Base-by-base conservation (phyloP, 176 grass and related monocot genomes). In the Tillandsia leiboldiana region DNA sequence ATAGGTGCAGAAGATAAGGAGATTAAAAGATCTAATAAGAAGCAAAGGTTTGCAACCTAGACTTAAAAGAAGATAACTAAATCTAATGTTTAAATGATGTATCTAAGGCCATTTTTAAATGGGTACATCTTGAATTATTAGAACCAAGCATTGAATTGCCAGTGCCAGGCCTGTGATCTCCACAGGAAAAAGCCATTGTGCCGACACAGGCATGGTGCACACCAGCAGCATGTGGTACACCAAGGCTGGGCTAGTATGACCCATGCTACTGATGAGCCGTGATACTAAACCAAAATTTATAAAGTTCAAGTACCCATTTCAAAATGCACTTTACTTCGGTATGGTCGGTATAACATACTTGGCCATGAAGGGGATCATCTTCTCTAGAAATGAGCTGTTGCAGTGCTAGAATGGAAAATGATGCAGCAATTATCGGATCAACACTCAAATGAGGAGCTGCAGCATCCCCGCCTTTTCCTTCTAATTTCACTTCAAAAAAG, bases 311-410 rank as follows among this genome's bases (percentile, higher is more conserved):
- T 18, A 8, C 22, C 8, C 15, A n/a, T 5, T 23, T 20, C 57
- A 62, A n/a, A 18, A 18, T 15, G 9, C 33, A 42, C 33, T 42
- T 42, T 42, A 42, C 33, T 6, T 6, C 33, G 4, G 33, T 7
- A 42, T 6, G 33, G 33, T 42, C 33, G 0, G 33, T 42, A 42
- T 5, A 59, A 42, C 83, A 68, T 90, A 92, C 93, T 76, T 92
- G 93, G 77, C 93, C 92, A 29, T 90, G 86, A 72, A 92, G 82
- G 69, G 93, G 93, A 63, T 97, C 86, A 42, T 83, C 75, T 85
- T 97, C 93, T 81, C 93, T 85, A 22, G 93, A 92, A 80, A 83
- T 68, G 29, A 97, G 79, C 47, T 90, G 84, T 72, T 92, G 88
- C 61, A 97, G 61, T 54, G 86, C 73, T 27, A 90, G 62, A 74